Base-by-base conservation (phyloP, 306 rosid species). In the Castanea crenata region DNA sequence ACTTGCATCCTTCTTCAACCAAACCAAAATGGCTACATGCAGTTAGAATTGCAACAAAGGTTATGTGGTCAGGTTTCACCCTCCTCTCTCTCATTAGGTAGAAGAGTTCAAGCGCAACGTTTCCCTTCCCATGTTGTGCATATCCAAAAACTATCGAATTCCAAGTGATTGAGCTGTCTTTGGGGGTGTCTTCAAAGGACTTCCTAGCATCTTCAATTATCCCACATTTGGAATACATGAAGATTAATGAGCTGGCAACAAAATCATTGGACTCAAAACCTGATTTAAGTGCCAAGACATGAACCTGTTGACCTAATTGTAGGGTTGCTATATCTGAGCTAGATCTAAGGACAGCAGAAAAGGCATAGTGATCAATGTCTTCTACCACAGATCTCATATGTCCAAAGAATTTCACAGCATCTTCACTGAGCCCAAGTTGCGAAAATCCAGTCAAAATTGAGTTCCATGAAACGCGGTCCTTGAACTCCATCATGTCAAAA, bases 151-250 rank as follows among this genome's bases (percentile, higher is more conserved):
- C 89, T 75, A 94, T 88, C 1, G 97, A 87, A 80, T 92, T 94
- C 96, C 97, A 94, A 70, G 86, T 79, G 78, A 94, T 85, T 64
- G 93, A 80, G 69, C 82, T 74, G 79, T 87, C 84, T 79, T 74
- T 78, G 25, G 86, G 81, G 80, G 92, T 84, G 67, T 78, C 86
- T 83, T 92, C 93, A 78, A 94, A 91, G 34, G 86, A 91, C 76
- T 83, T 87, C 76, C 79, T 83, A 76, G 98, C 94, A 81, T 91
- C 97, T 79, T 87, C 94, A 68, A 94, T 84, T 77, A 94, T 83
- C 74, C 98, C 97, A 71, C 97, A 94, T 83, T 91, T 92, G 62
- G 98, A 88, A 82, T 94, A 92, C 97, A 94, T 87, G 90, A 87
- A 87, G 70, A 92, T 91, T 81, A 94, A 85, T n/a, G 98, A 87